phyloP scores from a whole-genome alignment of 495 filamentous ascomycete species.

The Baudoinia panamericana region DNA sequence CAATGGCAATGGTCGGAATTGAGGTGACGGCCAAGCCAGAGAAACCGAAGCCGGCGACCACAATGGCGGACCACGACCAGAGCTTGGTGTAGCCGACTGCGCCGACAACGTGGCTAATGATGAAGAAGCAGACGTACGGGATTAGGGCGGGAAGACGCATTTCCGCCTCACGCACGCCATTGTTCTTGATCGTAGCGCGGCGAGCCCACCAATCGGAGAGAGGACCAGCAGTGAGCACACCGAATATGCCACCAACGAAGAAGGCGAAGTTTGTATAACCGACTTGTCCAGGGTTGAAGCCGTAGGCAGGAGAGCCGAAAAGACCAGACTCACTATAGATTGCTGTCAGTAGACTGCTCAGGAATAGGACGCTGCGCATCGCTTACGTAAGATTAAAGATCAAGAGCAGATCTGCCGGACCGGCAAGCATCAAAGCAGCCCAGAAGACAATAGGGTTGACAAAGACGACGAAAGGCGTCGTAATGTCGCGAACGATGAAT shows the following conservation, averaged over 20 bases:
- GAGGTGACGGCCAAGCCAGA: conserved; percentile 43
- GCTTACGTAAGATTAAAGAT: conserved; percentile 52
- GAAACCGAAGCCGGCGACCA: conserved; percentile 41
- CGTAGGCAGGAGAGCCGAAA: conserved; percentile 44
- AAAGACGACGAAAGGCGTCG: conserved; percentile 41
- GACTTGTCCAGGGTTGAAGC: conserved; percentile 38
- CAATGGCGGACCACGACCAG: conserved; percentile 41
- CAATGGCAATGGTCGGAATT: conserved; percentile 36
- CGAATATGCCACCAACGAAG: conserved; percentile 38
- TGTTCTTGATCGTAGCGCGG: conserved; percentile 40
- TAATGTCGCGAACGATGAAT: conserved; percentile 31
- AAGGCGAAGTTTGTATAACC: conserved; percentile 25
- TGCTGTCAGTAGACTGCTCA: no score
- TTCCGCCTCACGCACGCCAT: conserved; percentile 50
- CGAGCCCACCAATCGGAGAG: conserved; percentile 47
- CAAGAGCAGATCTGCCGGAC: conserved; percentile 46
- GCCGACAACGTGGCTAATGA: conserved; percentile 43
- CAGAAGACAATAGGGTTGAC: conserved; percentile 50
- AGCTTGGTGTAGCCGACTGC: conserved; percentile 40
- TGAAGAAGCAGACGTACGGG: conserved; percentile 37
- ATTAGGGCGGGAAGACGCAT: conserved; percentile 48
- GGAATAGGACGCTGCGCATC: no score
- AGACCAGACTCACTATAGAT: conserved; percentile 44
- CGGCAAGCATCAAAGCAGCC: conserved; percentile 43
- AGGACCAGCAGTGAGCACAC: conserved; percentile 40